Percentiles rank a stretch among this genome's conserved stretches.
Evolutionary conservation across 352 stramenopile species (phyloP).

Genomic region (Phytopythium aichiense): DNA sequence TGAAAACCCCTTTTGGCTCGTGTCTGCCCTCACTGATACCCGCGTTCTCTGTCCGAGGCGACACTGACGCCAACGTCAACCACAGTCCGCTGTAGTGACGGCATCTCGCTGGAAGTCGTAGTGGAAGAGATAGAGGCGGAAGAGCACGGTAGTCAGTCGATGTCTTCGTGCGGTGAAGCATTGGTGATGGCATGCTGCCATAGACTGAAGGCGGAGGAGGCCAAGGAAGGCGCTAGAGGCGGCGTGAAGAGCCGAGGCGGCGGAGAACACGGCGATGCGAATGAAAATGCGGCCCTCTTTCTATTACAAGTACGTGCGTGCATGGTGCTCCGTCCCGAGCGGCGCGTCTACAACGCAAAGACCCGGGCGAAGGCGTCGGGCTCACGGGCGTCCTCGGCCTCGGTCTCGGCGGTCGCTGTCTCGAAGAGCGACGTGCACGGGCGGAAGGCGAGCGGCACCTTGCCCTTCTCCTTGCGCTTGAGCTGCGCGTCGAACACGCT

Average conservation of each 20-base stretch:
- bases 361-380: slow-evolving; percentile 58
- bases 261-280: not conserved
- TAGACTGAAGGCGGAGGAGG: not conserved
- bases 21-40: not conserved
- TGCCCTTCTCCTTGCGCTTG: slow-evolving; percentile 82
- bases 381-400: slow-evolving; percentile 17
- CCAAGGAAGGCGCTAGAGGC: not conserved
- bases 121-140: too few relatives aligned
- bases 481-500: slow-evolving; percentile 72
- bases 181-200: too few relatives aligned
- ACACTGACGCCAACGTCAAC: not conserved
- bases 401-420: slow-evolving; percentile 3
- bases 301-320: slow-evolving; percentile 24
- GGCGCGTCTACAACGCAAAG: slow-evolving; percentile 62
- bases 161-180: too few relatives aligned
- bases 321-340: slow-evolving; percentile 2
- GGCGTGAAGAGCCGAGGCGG: not conserved
- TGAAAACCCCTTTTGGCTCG: not conserved
- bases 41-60: not conserved
- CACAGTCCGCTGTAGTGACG: not conserved
- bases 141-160: too few relatives aligned
- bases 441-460: slow-evolving; percentile 67
- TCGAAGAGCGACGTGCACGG: slow-evolving; percentile 58
- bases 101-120: not conserved
- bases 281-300: slow-evolving; percentile 4